These are phyloP conservation scores for Amaranthus hypochondriacus DNA, from an alignment of 148 eudicot species.

Conservation along the genomic window DNA sequence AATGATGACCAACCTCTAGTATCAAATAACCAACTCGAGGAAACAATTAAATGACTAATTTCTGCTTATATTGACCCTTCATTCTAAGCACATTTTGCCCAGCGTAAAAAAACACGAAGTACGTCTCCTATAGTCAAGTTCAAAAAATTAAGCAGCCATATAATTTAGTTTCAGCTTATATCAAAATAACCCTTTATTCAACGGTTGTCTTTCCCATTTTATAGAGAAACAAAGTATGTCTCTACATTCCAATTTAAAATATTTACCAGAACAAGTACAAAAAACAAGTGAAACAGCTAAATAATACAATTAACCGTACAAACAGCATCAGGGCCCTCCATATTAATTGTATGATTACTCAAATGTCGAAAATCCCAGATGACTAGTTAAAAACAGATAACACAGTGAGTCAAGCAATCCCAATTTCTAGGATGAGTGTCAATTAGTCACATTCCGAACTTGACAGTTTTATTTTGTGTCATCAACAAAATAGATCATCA, in stretches of 20 bases:
- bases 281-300: neutral
- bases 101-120: neutral
- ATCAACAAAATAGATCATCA: neutral
- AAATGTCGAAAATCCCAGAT: no score
- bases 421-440: neutral
- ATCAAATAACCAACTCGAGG: neutral
- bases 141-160: neutral
- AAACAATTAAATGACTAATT: neutral
- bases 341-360: neutral
- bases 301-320: neutral
- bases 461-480: neutral
- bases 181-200: no score
- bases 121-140: neutral
- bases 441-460: neutral
- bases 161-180: no score
- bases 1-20: neutral
- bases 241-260: neutral
- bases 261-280: neutral
- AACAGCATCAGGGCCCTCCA: neutral
- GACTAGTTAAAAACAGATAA: neutral
- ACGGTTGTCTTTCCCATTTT: neutral
- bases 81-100: neutral
- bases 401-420: neutral
- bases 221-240: neutral
- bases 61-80: neutral